Evolutionary conservation across 2,329 filamentous ascomycete species (phyloP), one percentile per base, ranked within the genome.

Genomic region (Xylariaceae sp.): DNA sequence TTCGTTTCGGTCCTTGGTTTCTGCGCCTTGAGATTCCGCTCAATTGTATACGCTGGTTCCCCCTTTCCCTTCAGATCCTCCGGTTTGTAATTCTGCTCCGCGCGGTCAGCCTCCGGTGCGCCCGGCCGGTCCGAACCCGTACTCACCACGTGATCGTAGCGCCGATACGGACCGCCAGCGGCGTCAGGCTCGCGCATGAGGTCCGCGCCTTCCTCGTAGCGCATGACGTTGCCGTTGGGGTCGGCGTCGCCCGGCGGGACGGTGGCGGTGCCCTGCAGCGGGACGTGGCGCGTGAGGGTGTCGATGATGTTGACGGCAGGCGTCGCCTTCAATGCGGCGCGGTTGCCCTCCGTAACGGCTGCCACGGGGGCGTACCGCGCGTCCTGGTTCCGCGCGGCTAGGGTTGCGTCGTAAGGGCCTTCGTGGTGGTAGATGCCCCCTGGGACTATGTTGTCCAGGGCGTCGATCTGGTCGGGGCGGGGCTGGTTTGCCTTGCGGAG

Each of bases 181-280:
- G 82, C 80, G 56, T 87, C 82, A 0, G 74, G 71, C 64, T 92
- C 89, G 47, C 86, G 79, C 86, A 92, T 91, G 67, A 96, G 76
- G 65, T 96, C 90, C 2, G 86, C 80, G n/a, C 91, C 91, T 65
- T 96, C 91, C 64, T 89, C 77, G 64, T 96, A 96, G 26, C 85
- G 61, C 76, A 95, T 89, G 10, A 80, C 74, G 49, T 83, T 79
- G 2, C 92, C 92, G 51, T 81, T 77, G 16, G 80, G 72, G 67
- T 95, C 91, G 1, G 72, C 71, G 62, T 79, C 72, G 19, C 92
- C 91, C 0, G 87, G 84, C 1, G 92, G 88, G n/a, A 94, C 80
- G 16, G 75, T 75, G 1, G 91, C 88, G 0, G 85, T 86, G 2
- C 91, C 92, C 65, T 95, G 88, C 0, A 96, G 75, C 0, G 92